Conservation (phyloP, 768 basidiomycete genomes). For the Tricholoma bakamatsutake region DNA sequence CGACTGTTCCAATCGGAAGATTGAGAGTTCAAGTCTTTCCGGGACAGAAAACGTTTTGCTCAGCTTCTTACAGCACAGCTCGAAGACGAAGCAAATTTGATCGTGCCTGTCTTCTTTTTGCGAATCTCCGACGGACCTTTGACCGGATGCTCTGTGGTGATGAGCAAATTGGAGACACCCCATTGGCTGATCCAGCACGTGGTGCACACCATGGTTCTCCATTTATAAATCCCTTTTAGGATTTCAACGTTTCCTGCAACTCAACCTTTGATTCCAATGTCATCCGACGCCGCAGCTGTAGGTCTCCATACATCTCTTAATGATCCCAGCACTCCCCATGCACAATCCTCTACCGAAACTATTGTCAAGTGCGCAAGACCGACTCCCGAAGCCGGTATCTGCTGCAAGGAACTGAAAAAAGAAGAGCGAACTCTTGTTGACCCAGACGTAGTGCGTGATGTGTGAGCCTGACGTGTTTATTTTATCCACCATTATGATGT, state of each 20-base stretch:
- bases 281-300: background rate
- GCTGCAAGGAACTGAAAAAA: constrained; percentile 85
- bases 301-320: background rate
- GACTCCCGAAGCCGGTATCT: constrained; percentile 55
- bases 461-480: constrained; percentile 42
- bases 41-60: no score
- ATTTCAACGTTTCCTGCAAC: background rate
- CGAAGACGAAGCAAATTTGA: no score
- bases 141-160: no score
- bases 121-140: no score
- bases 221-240: background rate
- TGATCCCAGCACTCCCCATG: background rate
- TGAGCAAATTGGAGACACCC: background rate
- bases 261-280: background rate
- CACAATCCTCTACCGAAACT: constrained; percentile 9
- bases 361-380: constrained; percentile 54
- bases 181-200: background rate
- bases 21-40: no score
- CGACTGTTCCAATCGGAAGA: no score
- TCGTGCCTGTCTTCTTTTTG: no score
- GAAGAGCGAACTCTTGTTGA: constrained; percentile 80
- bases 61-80: no score
- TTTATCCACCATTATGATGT: background rate
- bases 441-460: constrained; percentile 83
- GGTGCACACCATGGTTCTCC: no score